Base-by-base conservation (phyloP, 169 alveolate species). In the Cryptosporidium ubiquitum region DNA sequence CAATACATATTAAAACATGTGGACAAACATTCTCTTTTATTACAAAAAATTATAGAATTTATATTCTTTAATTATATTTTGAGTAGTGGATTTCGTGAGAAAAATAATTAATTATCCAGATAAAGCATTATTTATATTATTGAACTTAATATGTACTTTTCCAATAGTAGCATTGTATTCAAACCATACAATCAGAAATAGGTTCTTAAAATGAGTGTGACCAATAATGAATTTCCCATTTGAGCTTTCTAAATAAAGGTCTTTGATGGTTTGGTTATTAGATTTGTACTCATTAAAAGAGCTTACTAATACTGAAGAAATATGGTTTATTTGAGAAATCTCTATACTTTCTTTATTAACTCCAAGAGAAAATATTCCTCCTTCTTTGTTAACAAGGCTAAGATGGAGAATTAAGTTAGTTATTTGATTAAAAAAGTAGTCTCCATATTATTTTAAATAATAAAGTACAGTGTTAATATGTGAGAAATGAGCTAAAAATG, bases 141-240 rank as follows among this genome's bases (percentile, higher is more conserved):
- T 18, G 35, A 79, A 79, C 31, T 44, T 58, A n/a, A 64, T 20
- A 31, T 79, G 75, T 6, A 61, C 75, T 61, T 61, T 79, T 35
- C 89, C 89, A 10, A 79, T 79, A 5, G 79, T 5, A 23, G 89
- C 69, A 23, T 39, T 66, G 20, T 5, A 35, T n/a, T 79, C 89
- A 29, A 79, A 79, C 71, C 74, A 79, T 37, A 79, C 69, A 40
- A 79, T 47, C 26, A 79, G 68, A 10, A 26, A 61, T 6, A 79
- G 51, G 29, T 64, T 64, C 33, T 79, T 64, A 12, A 26, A 12
- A 6, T 61, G 31, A 0, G 35, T 42, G 23, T 29, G 60, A 1
- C 89, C 89, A 29, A 79, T 58, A 5, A 79, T 79, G n/a, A 79
- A 79, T 64, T 79, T 79, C 29, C 89, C 89, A 26, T 79, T 79